Conservation (phyloP, 768 basidiomycete species). For the Amylocystis lapponica region DNA sequence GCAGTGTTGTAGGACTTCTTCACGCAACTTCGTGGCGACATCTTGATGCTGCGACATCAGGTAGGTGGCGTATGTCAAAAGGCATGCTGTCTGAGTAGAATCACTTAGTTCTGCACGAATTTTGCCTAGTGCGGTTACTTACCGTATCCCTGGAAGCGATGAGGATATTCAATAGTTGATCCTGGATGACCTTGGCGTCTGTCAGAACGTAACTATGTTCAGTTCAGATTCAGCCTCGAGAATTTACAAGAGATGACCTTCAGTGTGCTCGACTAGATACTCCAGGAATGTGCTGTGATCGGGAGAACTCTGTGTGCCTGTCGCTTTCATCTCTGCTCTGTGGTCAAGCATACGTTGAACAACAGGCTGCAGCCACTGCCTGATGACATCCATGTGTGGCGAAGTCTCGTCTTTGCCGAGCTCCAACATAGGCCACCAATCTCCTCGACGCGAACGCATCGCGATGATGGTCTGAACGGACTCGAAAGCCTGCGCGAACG, state of each 20-base stretch:
- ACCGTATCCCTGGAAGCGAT: constrained; percentile 71
- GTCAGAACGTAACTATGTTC: constrained; percentile 8
- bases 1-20: constrained; percentile 55
- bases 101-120: constrained; percentile 3
- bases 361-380: constrained; percentile 54
- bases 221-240: background rate
- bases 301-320: constrained; percentile 32
- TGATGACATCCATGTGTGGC: constrained; percentile 30
- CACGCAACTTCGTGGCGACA: constrained; percentile 44
- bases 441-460: constrained; percentile 29
- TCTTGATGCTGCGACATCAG: constrained; percentile 63
- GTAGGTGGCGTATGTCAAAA: constrained; percentile 66
- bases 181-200: constrained; percentile 66
- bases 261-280: constrained; percentile 59
- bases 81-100: constrained; percentile 51
- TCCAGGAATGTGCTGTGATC: constrained; percentile 61
- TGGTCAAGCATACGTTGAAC: constrained; percentile 47
- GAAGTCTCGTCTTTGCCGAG: constrained; percentile 32
- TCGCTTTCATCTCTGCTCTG: constrained; percentile 33
- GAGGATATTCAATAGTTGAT: constrained; percentile 73
- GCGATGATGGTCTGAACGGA: constrained; percentile 31
- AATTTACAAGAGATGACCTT: constrained; percentile 34
- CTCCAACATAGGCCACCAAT: constrained; percentile 39
- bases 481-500: constrained; percentile 43
- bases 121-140: constrained; percentile 32